These are phyloP conservation scores for Moringa oleifera DNA, from an alignment of 345 rosid species.

Conservation along the genomic window DNA sequence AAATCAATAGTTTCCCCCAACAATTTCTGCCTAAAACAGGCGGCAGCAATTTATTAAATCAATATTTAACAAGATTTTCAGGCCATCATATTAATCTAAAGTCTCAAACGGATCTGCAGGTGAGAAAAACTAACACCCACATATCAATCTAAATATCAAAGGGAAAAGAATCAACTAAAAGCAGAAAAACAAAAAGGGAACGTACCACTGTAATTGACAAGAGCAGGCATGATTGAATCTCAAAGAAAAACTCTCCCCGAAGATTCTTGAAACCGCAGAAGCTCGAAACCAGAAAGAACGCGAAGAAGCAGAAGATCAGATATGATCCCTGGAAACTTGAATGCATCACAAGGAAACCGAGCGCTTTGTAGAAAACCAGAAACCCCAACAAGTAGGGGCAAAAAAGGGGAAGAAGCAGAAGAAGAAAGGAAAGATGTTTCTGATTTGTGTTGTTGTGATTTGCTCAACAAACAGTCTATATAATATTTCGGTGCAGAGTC, in stretches of 20 bases:
- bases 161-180: background rate
- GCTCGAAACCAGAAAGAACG: conserved; percentile 1
- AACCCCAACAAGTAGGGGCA: conserved; percentile 55
- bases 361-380: conserved; percentile 2
- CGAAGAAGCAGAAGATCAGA: conserved; percentile 16
- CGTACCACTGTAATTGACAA: conserved; percentile 55
- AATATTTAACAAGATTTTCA: background rate
- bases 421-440: background rate
- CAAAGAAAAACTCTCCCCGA: conserved; percentile 16
- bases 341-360: conserved; percentile 25
- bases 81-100: background rate
- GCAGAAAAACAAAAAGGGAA: background rate
- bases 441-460: background rate
- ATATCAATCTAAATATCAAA: background rate
- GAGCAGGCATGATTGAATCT: conserved; percentile 53
- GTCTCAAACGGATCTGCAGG: conserved; percentile 3
- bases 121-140: conserved; percentile 1
- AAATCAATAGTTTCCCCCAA: background rate
- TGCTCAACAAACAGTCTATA: conserved; percentile 5
- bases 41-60: too few species aligned
- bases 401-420: conserved; percentile 19
- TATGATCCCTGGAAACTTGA: conserved; percentile 22
- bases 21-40: too few species aligned
- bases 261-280: conserved; percentile 18
- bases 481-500: conserved; percentile 11